Conservation (phyloP, 2,329 filamentous ascomycete species). For the Bipolaris bicolor region DNA sequence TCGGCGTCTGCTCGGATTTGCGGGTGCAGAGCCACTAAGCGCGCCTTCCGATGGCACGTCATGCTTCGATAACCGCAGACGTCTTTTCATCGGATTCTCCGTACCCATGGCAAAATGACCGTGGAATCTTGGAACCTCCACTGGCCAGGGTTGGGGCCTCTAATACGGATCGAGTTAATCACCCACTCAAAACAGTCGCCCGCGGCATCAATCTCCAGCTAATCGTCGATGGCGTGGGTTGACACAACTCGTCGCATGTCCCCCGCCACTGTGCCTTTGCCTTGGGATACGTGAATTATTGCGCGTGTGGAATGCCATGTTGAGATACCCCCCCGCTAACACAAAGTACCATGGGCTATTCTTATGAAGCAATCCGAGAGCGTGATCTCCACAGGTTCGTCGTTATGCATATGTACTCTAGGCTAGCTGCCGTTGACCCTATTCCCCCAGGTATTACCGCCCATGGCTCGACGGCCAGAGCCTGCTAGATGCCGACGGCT, state of each 20-base stretch:
- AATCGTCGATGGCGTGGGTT: not conserved
- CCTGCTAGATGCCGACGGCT: slow-evolving; percentile 35
- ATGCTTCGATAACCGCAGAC: slow-evolving; percentile 6
- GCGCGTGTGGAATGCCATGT: slow-evolving; percentile 17
- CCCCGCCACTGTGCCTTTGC: slow-evolving; percentile 10
- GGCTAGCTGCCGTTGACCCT: slow-evolving; percentile 6
- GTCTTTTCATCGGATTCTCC: slow-evolving; percentile 5
- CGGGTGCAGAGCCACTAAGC: not conserved
- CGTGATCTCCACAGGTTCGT: slow-evolving; percentile 39
- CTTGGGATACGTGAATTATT: slow-evolving; percentile 5
- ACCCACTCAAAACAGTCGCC: slow-evolving; percentile 2
- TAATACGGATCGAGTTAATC: slow-evolving; percentile 14
- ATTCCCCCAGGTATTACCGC: slow-evolving; percentile 39
- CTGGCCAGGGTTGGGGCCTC: slow-evolving; percentile 11
- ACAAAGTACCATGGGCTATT: slow-evolving; percentile 22
- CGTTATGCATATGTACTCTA: not conserved
- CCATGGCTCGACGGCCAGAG: slow-evolving; percentile 46
- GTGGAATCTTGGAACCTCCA: slow-evolving; percentile 3
- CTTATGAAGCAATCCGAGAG: slow-evolving; percentile 35
- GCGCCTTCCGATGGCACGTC: slow-evolving; percentile 3
- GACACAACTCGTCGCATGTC: not conserved
- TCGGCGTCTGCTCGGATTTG: slow-evolving; percentile 8
- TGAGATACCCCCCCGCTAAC: slow-evolving; percentile 12
- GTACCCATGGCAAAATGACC: slow-evolving; percentile 3
- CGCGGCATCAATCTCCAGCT: slow-evolving; percentile 6